Percentiles rank a stretch among this genome's conserved stretches.
Evolutionary conservation across 805 yeast species (phyloP).

Genomic region (Candida awuae): DNA sequence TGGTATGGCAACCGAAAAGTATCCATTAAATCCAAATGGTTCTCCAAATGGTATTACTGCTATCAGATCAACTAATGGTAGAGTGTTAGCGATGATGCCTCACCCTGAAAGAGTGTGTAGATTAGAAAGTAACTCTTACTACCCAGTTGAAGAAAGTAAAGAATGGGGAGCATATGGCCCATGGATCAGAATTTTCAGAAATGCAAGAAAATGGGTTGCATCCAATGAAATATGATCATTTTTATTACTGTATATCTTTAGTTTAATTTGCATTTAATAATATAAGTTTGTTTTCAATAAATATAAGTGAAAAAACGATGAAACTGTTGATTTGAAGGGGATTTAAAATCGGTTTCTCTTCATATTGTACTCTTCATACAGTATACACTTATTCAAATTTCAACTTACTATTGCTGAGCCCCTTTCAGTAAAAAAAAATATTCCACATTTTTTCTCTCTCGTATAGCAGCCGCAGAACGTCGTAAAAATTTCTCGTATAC

Average conservation of each 20-base stretch:
- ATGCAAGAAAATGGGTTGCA: slow-evolving; percentile 89
- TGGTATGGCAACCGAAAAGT: slow-evolving; percentile 72
- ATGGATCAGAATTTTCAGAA: slow-evolving; percentile 87
- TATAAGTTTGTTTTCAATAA: too few relatives aligned
- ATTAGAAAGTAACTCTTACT: slow-evolving; percentile 85
- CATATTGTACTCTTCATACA: too few relatives aligned
- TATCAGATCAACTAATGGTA: slow-evolving; percentile 80
- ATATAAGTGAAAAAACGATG: too few relatives aligned
- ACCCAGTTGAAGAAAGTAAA: slow-evolving; percentile 53
- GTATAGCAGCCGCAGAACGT: too few relatives aligned
- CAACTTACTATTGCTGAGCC: too few relatives aligned
- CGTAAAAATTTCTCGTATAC: too few relatives aligned
- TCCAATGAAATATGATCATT: slow-evolving; percentile 10
- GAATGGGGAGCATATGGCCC: slow-evolving; percentile 85
- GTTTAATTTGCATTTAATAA: background rate
- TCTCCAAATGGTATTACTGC: slow-evolving; percentile 92
- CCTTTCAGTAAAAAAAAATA: too few relatives aligned
- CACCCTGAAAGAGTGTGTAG: slow-evolving; percentile 95
- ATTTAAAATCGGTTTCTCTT: too few relatives aligned
- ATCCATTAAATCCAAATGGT: slow-evolving; percentile 96
- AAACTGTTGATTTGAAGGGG: too few relatives aligned
- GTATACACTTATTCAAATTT: too few relatives aligned
- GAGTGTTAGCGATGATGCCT: slow-evolving; percentile 98
- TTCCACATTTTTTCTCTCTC: too few relatives aligned
- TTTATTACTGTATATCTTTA: too few relatives aligned